Percentiles rank a stretch among this genome's conserved stretches.
Conservation (phyloP, 2,329 filamentous ascomycete genomes). For the Aspergillus cejpii region DNA sequence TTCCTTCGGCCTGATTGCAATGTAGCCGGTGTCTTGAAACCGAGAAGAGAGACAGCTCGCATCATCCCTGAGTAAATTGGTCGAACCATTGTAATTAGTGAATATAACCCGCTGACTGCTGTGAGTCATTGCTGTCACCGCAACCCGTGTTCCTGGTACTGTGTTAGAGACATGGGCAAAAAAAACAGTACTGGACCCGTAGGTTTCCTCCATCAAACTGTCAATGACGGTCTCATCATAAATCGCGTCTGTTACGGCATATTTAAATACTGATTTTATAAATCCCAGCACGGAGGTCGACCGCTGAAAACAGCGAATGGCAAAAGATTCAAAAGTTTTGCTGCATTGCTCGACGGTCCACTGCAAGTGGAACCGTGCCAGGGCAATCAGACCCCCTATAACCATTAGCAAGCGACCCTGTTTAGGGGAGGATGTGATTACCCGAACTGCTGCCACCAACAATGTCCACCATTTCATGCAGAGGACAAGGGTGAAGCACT, state of each 20-base stretch:
- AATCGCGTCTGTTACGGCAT: constrained; percentile 6
- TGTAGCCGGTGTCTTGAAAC: constrained; percentile 3
- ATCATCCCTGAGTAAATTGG: background rate
- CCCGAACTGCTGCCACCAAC: constrained; percentile 6
- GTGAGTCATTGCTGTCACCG: constrained; percentile 2
- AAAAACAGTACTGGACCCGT: background rate
- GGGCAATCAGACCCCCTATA: constrained; percentile 5
- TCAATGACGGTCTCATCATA: constrained; percentile 7
- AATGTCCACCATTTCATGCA: constrained; percentile 10
- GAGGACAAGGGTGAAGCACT: constrained; percentile 3
- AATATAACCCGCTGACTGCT: constrained; percentile 3
- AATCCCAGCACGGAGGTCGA: constrained; percentile 2
- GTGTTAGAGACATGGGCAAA: constrained; percentile 1
- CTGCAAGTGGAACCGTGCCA: constrained; percentile 8
- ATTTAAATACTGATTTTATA: constrained; percentile 6
- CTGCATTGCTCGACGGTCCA: constrained; percentile 5
- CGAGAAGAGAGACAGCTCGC: background rate
- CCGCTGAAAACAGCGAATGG: constrained; percentile 5
- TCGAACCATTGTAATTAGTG: constrained; percentile 6
- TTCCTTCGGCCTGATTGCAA: constrained; percentile 2
- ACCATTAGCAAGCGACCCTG: background rate
- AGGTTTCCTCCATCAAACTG: constrained; percentile 4
- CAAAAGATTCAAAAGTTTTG: constrained; percentile 6
- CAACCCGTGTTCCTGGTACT: constrained; percentile 3
- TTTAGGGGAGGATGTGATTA: background rate